Evolutionary conservation across 164 flowering plant genomes (phyloP).

Genomic region (Vitis labrusca): DNA sequence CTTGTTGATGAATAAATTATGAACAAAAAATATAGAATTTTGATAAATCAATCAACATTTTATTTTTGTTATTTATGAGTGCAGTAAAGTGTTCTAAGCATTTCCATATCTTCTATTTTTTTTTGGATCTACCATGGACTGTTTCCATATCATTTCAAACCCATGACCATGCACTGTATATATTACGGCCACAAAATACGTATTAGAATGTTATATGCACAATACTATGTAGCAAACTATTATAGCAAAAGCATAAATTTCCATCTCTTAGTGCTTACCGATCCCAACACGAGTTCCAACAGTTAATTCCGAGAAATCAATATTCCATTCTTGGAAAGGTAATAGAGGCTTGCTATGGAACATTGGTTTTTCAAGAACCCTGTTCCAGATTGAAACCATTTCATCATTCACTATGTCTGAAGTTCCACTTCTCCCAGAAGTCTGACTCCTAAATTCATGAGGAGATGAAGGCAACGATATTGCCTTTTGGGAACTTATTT

Average conservation of each 20-base stretch:
- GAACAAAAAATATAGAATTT: background rate
- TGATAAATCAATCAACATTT: no score
- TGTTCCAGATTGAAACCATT: conserved; percentile 74
- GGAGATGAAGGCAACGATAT: conserved; percentile 95
- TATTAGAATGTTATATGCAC: background rate
- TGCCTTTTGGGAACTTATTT: conserved; percentile 70
- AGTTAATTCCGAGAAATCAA: conserved; percentile 89
- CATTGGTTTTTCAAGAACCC: conserved; percentile 65
- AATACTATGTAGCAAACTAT: background rate
- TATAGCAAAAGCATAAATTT: no score
- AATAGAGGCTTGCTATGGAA: conserved; percentile 65
- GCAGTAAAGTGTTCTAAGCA: no score
- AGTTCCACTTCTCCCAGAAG: conserved; percentile 44
- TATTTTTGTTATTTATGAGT: no score
- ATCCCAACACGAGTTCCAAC: conserved; percentile 98
- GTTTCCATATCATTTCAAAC: no score
- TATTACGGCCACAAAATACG: background rate
- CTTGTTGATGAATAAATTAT: background rate
- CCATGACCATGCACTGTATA: background rate
- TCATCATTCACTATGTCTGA: conserved; percentile 39
- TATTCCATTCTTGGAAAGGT: conserved; percentile 90
- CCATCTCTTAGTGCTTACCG: conserved; percentile 46
- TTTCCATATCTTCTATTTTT: no score
- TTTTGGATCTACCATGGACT: no score
- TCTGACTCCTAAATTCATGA: conserved; percentile 55